Base-by-base conservation (phyloP, 2,329 filamentous ascomycete genomes). In the Fusarium sp. region DNA sequence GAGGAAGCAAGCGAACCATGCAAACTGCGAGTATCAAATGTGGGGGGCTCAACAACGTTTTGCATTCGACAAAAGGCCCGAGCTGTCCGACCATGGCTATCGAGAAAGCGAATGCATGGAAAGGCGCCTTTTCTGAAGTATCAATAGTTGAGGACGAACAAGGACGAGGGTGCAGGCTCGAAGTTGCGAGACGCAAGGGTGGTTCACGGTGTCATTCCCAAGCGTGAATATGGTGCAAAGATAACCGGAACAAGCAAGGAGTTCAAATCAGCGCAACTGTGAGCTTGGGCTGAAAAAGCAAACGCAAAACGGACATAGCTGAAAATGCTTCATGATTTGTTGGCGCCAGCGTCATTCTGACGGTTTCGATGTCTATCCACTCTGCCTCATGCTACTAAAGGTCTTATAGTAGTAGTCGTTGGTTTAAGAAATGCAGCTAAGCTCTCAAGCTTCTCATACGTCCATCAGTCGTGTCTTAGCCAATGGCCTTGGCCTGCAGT, bases 141-240 rank as follows among this genome's bases (percentile, higher is more conserved):
- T 63, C 49, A 60, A 49, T 47, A 57, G 54, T 56, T 63, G 45
- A 60, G 54, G 41, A 48, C 56, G 42, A 45, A 67, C 67, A 75
- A 69, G 60, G 48, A 69, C 39, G 36, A 60, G 58, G 62, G 60
- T 66, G 47, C 41, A 68, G 57, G 31, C 26, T 33, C 48, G 59
- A 63, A 68, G 68, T 64, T 61, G 66, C 49, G 42, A 69, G 65
- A 66, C 64, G 64, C 69, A 75, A 71, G 73, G 67, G 64, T 57
- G 42, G 66, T 76, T 76, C 77, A 79, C 75, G 77, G 58, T 75
- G 70, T 45, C 61, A 55, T 71, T 65, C 56, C 74, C 54, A 33
- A 48, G 64, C 77, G 77, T 79, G 77, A 79, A 79, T 72, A 76
- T 71, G 68, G 65, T 59, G 69, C 63, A 75, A 75, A 63, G 62